Base-by-base conservation (phyloP, 1,284 basidiomycete genomes). In the Apiotrichum siamense region DNA sequence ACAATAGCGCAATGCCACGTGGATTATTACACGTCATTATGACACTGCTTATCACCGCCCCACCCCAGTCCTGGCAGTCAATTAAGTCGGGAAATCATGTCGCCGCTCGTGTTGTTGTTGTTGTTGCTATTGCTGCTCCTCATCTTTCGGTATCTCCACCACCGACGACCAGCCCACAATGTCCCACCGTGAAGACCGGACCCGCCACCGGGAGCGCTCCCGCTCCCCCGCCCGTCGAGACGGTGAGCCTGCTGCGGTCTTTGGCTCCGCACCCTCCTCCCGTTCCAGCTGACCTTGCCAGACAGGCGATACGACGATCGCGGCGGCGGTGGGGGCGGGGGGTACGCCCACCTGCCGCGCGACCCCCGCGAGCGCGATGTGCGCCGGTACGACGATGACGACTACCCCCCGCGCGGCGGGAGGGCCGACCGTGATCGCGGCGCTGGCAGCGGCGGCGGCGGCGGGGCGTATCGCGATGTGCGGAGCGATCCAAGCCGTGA, bases 371-470 rank as follows among this genome's bases (percentile, higher is more conserved):
- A 39, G 23, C 38, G 38, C 38, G 38, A 39, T 21, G 20, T 39
- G 38, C 38, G 38, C 23, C 38, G 38, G 38, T 39, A 39, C 23
- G 38, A 39, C 38, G 38, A 39, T 23, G 38, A 39, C 38, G 38
- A 39, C 33, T 35, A 18, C 17, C 33, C 7, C 12, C 33, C 17
- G 33, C 17, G 17, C 33, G 33, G 17, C 15, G 29, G 9, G 29
- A 31, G 29, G 29, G 60, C 55, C 18, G 52, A 49, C 33, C 47
- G 54, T 0, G 56, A 50, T 13, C 40, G 54, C 9, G 39, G 55
- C 18, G 45, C 35, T 26, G 48, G 44, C 17, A 44, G 57, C 15
- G 54, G 56, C 15, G 52, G 58, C 3, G 54, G 56, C 31, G 49
- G 29, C 10, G 53, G 51, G 12, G 55, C 55, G 17, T 35, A 35